These are phyloP conservation scores for Rhododendron griersonianum DNA, from an alignment of 148 eudicot species.

Conservation along the genomic window DNA sequence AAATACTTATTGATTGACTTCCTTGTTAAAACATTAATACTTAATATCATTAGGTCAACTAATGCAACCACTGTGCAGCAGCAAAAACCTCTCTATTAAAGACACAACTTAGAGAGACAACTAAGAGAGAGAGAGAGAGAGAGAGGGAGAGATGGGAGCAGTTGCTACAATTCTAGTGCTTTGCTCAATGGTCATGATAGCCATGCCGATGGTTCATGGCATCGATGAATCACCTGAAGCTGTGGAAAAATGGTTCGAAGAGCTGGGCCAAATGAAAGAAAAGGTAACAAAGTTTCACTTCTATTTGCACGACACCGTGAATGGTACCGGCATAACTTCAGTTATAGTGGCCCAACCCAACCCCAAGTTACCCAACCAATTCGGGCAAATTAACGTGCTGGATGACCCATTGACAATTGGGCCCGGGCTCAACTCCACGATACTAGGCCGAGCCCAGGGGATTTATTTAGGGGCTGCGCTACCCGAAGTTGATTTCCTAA, in stretches of 20 bases:
- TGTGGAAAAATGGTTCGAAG: conserved; percentile 25
- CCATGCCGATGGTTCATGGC: conserved; percentile 6
- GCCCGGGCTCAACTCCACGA: not conserved
- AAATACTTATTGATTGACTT: too few relatives aligned
- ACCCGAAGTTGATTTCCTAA: conserved; percentile 12
- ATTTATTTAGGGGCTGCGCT: conserved; percentile 5
- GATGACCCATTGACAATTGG: conserved; percentile 14
- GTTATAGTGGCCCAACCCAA: conserved; percentile 3
- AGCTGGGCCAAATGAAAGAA: conserved; percentile 1
- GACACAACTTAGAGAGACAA: not conserved
- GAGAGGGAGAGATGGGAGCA: conserved; percentile 8
- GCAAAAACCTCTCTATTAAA: not conserved
- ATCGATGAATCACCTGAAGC: not conserved
- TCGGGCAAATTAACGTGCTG: not conserved
- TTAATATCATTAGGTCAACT: not conserved
- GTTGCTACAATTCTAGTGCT: not conserved
- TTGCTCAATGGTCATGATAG: not conserved
- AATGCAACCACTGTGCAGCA: not conserved
- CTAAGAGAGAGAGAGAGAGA: not conserved
- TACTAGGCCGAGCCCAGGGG: conserved; percentile 26
- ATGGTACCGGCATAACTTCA: conserved; percentile 12
- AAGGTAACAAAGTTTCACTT: conserved; percentile 33
- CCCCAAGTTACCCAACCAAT: not conserved
- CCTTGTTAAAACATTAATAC: not conserved
- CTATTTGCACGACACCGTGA: conserved; percentile 22